Conservation (phyloP, 768 basidiomycete species). For the Termitomyces sp. region DNA sequence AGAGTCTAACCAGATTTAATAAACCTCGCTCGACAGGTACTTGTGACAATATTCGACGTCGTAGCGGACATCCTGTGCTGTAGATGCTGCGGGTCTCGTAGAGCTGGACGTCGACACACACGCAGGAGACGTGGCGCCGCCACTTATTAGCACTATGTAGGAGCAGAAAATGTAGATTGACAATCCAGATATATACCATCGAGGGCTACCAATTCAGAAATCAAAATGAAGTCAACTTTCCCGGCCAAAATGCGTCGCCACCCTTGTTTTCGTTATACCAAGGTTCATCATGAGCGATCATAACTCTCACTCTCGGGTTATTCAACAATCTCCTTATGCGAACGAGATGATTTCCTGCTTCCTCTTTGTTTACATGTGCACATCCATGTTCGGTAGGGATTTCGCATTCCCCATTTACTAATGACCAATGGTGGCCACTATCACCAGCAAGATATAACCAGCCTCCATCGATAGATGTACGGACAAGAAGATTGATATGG, state of each 20-base stretch:
- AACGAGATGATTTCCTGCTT: constrained; percentile 38
- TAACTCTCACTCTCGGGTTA: constrained; percentile 37
- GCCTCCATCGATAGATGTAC: constrained; percentile 45
- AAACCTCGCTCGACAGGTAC: constrained; percentile 36
- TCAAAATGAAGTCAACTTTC: constrained; percentile 7
- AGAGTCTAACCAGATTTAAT: not conserved
- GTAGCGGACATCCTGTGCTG: constrained; percentile 56
- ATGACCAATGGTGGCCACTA: constrained; percentile 48
- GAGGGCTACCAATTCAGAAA: too few relatives aligned
- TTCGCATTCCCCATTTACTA: constrained; percentile 39
- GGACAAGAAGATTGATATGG: constrained; percentile 49
- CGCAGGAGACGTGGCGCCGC: constrained; percentile 16
- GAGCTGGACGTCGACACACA: constrained; percentile 18
- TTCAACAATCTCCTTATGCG: constrained; percentile 27
- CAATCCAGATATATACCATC: too few relatives aligned
- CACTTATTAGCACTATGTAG: too few relatives aligned
- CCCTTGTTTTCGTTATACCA: constrained; percentile 48
- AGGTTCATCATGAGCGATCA: constrained; percentile 49
- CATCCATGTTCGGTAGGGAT: constrained; percentile 35
- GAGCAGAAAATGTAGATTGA: too few relatives aligned
- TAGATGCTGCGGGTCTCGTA: constrained; percentile 40
- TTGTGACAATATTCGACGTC: constrained; percentile 62
- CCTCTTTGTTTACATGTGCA: constrained; percentile 37
- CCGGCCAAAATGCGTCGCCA: constrained; percentile 39
- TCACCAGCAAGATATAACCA: constrained; percentile 57